A percentile compares a stretch with the other conserved stretches of the same genome.
These are phyloP conservation scores for Trametes polyzona DNA, from an alignment of 1,284 basidiomycete species.

Conservation along the genomic window DNA sequence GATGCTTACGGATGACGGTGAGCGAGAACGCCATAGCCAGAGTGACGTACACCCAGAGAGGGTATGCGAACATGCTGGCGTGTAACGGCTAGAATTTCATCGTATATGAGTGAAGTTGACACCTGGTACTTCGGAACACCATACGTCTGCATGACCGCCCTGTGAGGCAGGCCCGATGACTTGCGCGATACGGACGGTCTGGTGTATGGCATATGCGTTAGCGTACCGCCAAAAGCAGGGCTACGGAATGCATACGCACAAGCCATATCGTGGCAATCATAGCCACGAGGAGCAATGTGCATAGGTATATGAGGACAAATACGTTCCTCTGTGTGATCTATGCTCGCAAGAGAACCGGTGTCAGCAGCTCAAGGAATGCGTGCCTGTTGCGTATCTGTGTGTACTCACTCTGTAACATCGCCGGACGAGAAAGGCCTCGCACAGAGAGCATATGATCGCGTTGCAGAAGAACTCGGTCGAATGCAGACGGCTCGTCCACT, in stretches of 20 bases:
- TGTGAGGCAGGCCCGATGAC: constrained; percentile 18
- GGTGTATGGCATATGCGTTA: neutral
- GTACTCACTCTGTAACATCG: constrained; percentile 54
- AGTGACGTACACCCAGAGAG: constrained; percentile 30
- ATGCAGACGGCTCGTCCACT: constrained; percentile 45
- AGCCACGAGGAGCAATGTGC: constrained; percentile 24
- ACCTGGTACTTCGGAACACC: constrained; percentile 5
- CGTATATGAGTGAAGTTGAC: neutral
- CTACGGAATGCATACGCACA: constrained; percentile 34
- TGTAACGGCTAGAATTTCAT: constrained; percentile 37
- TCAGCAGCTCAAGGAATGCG: neutral
- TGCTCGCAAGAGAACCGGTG: too few species aligned
- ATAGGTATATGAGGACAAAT: constrained; percentile 43
- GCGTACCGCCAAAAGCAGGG: neutral
- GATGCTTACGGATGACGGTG: constrained; percentile 44
- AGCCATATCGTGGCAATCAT: constrained; percentile 43
- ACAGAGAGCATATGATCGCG: constrained; percentile 48
- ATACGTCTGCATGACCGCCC: constrained; percentile 28
- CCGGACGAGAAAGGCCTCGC: constrained; percentile 50
- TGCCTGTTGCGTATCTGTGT: too few species aligned
- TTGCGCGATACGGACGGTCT: constrained; percentile 31
- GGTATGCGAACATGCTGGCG: constrained; percentile 34
- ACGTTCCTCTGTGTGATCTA: constrained; percentile 46
- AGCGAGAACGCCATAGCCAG: constrained; percentile 46
- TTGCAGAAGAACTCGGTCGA: constrained; percentile 52